phyloP scores from a whole-genome alignment of 441 rosid genomes.

The Hura crepitans region DNA sequence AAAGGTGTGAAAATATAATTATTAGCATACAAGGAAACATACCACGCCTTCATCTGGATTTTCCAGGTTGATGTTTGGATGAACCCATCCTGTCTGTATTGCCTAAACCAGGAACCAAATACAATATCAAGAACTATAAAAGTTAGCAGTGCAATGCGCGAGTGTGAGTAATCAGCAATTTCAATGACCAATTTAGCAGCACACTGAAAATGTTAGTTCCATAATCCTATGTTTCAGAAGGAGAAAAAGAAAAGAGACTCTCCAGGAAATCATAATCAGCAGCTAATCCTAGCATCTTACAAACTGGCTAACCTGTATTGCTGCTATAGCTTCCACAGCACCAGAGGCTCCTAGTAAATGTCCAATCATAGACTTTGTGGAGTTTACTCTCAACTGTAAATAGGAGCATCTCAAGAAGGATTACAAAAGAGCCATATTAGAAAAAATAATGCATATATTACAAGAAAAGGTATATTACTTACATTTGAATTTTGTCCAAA shows the following conservation, averaged over 20 bases:
- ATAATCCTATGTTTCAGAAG: not conserved
- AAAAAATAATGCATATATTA: slow-evolving; percentile 8
- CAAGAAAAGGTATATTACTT: slow-evolving; percentile 20
- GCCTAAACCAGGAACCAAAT: slow-evolving; percentile 47
- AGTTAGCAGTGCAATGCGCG: not conserved
- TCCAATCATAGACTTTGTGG: slow-evolving; percentile 96
- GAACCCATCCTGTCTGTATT: slow-evolving; percentile 93
- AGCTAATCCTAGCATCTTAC: not conserved
- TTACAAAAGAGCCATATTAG: not conserved
- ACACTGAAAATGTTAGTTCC: not conserved
- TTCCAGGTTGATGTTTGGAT: slow-evolving; percentile 94
- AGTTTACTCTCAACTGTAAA: slow-evolving; percentile 71
- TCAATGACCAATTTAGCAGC: not conserved
- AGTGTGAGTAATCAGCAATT: not conserved
- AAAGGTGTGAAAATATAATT: not conserved
- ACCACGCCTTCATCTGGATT: slow-evolving; percentile 85
- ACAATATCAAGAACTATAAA: slow-evolving; percentile 11
- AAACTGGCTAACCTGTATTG: slow-evolving; percentile 62
- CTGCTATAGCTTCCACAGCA: slow-evolving; percentile 89
- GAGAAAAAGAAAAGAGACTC: not conserved
- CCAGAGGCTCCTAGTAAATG: slow-evolving; percentile 96
- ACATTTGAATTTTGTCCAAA: slow-evolving; percentile 83
- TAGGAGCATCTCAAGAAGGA: slow-evolving; percentile 21
- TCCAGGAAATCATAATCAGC: not conserved
- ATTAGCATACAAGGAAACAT: slow-evolving; percentile 23